Conservation (phyloP, 441 rosid species). For the Erodium moschatum region DNA sequence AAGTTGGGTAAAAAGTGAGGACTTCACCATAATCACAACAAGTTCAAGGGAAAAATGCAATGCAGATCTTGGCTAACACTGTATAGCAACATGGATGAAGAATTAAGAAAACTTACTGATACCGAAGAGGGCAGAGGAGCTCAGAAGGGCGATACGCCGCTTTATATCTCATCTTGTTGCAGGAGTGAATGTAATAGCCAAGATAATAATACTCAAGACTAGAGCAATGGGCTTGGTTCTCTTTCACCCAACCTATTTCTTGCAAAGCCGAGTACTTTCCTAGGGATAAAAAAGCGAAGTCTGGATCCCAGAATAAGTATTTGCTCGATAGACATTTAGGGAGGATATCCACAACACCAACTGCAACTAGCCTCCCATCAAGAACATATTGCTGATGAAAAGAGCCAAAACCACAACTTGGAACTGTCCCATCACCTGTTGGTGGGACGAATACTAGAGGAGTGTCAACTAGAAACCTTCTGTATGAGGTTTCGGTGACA, state of each 20-base stretch:
- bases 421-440: conserved; percentile 51
- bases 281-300: conserved; percentile 61
- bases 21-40: background rate
- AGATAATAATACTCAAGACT: conserved; percentile 84
- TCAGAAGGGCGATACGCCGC: conserved; percentile 82
- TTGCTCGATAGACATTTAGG: conserved; percentile 90
- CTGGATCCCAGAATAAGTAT: conserved; percentile 96
- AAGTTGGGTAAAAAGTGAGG: background rate
- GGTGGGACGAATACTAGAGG: conserved; percentile 62
- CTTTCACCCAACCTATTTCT: conserved; percentile 74
- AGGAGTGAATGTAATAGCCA: conserved; percentile 91
- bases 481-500: conserved; percentile 54
- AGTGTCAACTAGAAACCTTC: conserved; percentile 73
- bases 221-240: conserved; percentile 55
- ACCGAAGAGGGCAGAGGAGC: conserved; percentile 88
- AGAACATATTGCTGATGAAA: conserved; percentile 85
- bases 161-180: conserved; percentile 94
- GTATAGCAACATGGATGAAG: background rate
- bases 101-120: conserved; percentile 47
- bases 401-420: conserved; percentile 85
- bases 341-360: conserved; percentile 83
- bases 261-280: conserved; percentile 91
- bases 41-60: background rate
- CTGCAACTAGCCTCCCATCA: conserved; percentile 75
- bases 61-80: background rate